Evolutionary conservation across 257 asterid species (phyloP), one percentile per base, ranked within the genome.

Genomic region (Jacaranda mimosifolia): DNA sequence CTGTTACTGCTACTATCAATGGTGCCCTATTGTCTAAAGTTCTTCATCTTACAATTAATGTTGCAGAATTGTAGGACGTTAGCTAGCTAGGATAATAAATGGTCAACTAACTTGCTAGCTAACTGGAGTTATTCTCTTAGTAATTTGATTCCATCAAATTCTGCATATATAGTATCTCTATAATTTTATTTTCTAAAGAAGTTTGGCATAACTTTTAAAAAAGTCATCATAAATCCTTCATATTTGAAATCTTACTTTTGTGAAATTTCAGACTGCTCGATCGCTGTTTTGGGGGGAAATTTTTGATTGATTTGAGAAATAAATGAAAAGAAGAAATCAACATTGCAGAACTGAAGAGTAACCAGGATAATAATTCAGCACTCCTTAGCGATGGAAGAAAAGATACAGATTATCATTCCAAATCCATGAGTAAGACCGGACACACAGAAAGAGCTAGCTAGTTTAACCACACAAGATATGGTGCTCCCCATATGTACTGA

Each of bases 301-400:
- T 94, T 65, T 74, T 90, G 89, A 94, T 94, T 77, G 98, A 94
- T 87, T 74, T 94, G 77, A 75, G 96, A 81, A 94, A 94, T 80
- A 94, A 97, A 13, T 95, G 91, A 15, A 97, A 94, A 82, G 98
- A 94, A 87, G 97, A 97, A 60, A 70, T 89, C 82, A 87, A 91
- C 63, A 92, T 94, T 67, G 97, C 98, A 51, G 98, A 90, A 79
- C 70, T 94, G 83, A 94, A 87, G 88, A 78, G 89, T 68, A 73
- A 81, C 81, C 97, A 89, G 81, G 98, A 91, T 32, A 73, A 72
- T 39, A 73, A 78, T 77, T 81, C 85, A 68, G 77, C 82, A 46
- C 51, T 70, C 73, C 57, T 56, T 55, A 76, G 60, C 78, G 73
- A n/a, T 53, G 86, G 73, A 68, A 86, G 84, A 82, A 97, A 88